Evolutionary conservation across 2,329 filamentous ascomycete species (phyloP).

Genomic region (Tolypocladium ovalisporum): DNA sequence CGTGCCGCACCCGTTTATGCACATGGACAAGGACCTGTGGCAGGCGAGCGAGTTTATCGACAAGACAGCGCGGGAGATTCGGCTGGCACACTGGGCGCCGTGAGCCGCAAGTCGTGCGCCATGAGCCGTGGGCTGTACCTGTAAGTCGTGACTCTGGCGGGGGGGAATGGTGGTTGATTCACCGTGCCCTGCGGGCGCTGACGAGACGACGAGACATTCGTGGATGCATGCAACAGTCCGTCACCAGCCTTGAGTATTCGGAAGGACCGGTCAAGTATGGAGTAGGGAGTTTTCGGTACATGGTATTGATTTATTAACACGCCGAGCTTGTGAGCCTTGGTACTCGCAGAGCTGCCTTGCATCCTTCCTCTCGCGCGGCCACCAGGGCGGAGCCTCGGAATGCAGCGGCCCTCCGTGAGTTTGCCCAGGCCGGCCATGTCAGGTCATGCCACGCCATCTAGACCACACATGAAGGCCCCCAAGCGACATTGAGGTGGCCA

Average conservation of each 20-base stretch:
- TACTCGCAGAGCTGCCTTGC: too few species aligned
- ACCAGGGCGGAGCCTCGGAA: not conserved
- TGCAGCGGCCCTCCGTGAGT: not conserved
- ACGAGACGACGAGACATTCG: not conserved
- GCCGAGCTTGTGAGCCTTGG: not conserved
- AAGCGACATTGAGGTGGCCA: not conserved
- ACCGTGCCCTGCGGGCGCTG: too few species aligned
- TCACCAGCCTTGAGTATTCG: not conserved
- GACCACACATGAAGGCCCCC: not conserved
- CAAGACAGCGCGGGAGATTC: conserved; percentile 18
- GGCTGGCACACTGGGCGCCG: conserved; percentile 12
- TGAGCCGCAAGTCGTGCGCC: not conserved
- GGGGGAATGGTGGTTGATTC: not conserved
- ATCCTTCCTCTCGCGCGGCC: not conserved
- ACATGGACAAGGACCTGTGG: conserved; percentile 30
- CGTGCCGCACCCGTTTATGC: conserved; percentile 38
- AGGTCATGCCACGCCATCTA: not conserved
- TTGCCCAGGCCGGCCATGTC: not conserved
- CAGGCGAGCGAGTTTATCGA: conserved; percentile 23
- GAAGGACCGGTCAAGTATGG: not conserved
- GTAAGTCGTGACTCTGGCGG: not conserved
- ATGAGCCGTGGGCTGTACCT: too few species aligned
- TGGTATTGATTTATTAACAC: not conserved
- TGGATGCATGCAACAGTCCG: not conserved
- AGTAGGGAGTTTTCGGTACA: not conserved